These are phyloP conservation scores for Apiospora marii DNA, from an alignment of 2,329 filamentous ascomycete genomes.

Conservation along the genomic window DNA sequence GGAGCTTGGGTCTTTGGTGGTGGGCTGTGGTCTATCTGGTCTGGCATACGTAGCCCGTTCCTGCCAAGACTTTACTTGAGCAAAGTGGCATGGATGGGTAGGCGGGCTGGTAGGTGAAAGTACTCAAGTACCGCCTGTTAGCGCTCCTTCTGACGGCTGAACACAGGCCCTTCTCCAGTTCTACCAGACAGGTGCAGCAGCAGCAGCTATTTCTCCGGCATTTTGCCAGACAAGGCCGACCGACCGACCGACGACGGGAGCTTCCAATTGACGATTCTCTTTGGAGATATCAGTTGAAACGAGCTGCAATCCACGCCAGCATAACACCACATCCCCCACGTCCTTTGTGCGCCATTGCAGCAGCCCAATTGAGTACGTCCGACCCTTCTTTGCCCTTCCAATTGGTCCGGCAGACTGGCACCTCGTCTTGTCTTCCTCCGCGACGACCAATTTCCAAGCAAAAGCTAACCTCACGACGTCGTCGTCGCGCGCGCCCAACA, in stretches of 20 bases:
- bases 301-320: not conserved
- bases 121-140: not conserved
- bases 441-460: not conserved
- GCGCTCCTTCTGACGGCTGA: no score
- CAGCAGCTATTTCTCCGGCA: constrained; percentile 12
- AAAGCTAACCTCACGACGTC: constrained; percentile 26
- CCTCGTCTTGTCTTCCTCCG: not conserved
- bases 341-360: constrained; percentile 6
- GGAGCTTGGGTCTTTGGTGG: not conserved
- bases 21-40: not conserved
- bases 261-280: not conserved
- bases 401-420: constrained; percentile 11
- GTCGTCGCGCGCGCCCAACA: constrained; percentile 25
- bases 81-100: not conserved
- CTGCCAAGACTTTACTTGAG: constrained; percentile 25
- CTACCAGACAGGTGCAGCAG: not conserved
- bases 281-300: not conserved
- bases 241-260: not conserved
- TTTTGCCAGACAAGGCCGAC: constrained; percentile 18
- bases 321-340: constrained; percentile 11
- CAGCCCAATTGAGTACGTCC: constrained; percentile 26
- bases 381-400: not conserved
- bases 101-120: not conserved
- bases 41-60: constrained; percentile 31
- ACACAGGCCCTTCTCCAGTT: no score